Base-by-base conservation (phyloP, 1,139 yeast species). In the Suhomyces terraborum region DNA sequence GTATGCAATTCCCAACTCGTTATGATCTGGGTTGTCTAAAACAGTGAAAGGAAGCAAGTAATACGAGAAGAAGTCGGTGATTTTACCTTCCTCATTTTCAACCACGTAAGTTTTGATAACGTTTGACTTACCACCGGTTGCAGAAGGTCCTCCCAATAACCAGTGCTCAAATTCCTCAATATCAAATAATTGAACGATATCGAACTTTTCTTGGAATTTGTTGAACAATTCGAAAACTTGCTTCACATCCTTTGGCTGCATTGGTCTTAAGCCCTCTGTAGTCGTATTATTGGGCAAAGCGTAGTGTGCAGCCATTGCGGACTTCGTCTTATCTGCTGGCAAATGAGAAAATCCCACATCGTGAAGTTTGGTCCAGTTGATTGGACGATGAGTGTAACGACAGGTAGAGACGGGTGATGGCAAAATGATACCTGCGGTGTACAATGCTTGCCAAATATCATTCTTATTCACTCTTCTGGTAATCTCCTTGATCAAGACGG, bases 361-460 rank as follows among this genome's bases (percentile, higher is more conserved):
- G 56, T 85, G 75, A 24, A 93, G 74, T 58, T 88, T 93, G 16
- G 80, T 70, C 98, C 98, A 93, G 61, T 93, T 86, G 50, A 93
- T 70, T 3, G 98, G 95, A 53, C 98, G 84, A 65, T 93, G 99
- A 38, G 88, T 86, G 64, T 94, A 94, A 50, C 98, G 79, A 59
- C 95, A 84, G 2, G 88, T 82, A n/a, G 95, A 72, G 7, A 93
- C 78, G 0, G 99, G 99, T 17, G 93, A 83, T 14, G 99, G 99
- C 46, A 93, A 73, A 5, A 88, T 82, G 6, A 83, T 79, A 6
- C 98, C 98, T 0, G 94, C 96, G 9, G 99, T 91, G 63, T 88
- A 89, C 46, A 94, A 74, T 0, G 98, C 98, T 62, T 93, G 98
- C 97, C 98, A 93, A 46, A 91, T 85, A 43, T 87, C 79, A 35